Conservation (phyloP, 768 basidiomycete species). For the Trametes punicea region DNA sequence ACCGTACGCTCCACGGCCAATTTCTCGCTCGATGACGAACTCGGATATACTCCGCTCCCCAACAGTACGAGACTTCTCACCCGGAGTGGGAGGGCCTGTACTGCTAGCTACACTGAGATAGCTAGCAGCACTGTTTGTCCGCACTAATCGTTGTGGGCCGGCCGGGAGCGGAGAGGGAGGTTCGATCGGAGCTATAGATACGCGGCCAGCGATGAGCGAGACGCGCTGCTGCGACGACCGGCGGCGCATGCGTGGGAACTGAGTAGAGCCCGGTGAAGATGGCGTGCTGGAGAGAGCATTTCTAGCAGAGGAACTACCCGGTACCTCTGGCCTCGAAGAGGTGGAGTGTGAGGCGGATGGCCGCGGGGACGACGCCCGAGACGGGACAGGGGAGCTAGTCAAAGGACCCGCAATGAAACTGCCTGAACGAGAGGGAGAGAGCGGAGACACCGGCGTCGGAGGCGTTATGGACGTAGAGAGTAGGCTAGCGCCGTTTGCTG, state of each 20-base stretch:
- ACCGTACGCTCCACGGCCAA: conserved; percentile 94
- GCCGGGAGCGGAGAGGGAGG: conserved; percentile 63
- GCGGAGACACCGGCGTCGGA: conserved; percentile 7
- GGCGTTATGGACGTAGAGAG: conserved; percentile 16
- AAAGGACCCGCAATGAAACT: conserved; percentile 25
- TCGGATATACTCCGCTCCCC: conserved; percentile 76
- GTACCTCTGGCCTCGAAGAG: conserved; percentile 22
- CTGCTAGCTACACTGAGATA: conserved; percentile 57
- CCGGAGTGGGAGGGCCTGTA: conserved; percentile 63
- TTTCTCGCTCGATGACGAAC: conserved; percentile 82
- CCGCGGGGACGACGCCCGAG: conserved; percentile 27
- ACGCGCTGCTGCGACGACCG: conserved; percentile 84
- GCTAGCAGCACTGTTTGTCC: conserved; percentile 62
- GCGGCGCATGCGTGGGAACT: conserved; percentile 64
- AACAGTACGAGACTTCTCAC: conserved; percentile 37
- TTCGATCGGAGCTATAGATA: conserved; percentile 74
- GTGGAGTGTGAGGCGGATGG: conserved; percentile 23
- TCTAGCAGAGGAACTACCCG: conserved; percentile 27
- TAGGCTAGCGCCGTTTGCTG: conserved; percentile 5
- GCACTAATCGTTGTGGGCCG: conserved; percentile 59
- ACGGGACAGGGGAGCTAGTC: conserved; percentile 26
- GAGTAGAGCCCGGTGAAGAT: conserved; percentile 36
- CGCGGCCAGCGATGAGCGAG: conserved; percentile 78
- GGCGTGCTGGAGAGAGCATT: conserved; percentile 33
- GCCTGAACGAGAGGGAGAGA: conserved; percentile 8